Conservation (phyloP, 768 basidiomycete species). For the Candolleomyces aberdarensis region DNA sequence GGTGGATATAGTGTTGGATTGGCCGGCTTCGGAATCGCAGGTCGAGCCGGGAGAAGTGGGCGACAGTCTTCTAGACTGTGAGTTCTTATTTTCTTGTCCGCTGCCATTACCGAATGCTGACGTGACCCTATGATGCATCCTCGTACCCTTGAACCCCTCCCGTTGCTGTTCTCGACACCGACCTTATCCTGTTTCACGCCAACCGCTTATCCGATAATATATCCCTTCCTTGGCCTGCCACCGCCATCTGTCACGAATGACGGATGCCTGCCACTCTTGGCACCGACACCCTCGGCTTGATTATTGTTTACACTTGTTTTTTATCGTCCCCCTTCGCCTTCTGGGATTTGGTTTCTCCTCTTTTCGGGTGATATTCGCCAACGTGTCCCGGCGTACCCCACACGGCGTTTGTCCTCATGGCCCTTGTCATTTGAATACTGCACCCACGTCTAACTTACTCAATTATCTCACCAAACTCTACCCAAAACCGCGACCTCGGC, state of each 20-base stretch:
- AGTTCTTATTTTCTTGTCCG: constrained; percentile 17
- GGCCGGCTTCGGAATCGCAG: constrained; percentile 40
- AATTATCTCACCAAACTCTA: neutral
- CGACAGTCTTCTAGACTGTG: constrained; percentile 33
- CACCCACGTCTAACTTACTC: too few species aligned
- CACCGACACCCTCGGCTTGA: too few species aligned
- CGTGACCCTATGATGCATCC: neutral
- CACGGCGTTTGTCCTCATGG: neutral
- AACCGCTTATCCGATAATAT: neutral
- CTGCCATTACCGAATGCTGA: neutral
- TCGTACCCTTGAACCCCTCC: neutral
- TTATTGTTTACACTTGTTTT: too few species aligned
- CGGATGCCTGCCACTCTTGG: neutral
- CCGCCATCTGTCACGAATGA: neutral
- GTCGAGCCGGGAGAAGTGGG: constrained; percentile 25
- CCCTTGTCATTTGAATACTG: neutral
- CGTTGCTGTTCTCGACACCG: neutral
- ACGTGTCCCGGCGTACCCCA: too few species aligned
- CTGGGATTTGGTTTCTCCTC: neutral
- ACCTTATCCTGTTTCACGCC: neutral
- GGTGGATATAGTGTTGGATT: constrained; percentile 47
- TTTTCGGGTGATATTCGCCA: neutral
- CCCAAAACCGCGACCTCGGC: neutral
- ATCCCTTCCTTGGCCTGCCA: neutral
- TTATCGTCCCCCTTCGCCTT: too few species aligned